Base-by-base conservation (phyloP, 768 basidiomycete species). In the Gyrodon lividus region DNA sequence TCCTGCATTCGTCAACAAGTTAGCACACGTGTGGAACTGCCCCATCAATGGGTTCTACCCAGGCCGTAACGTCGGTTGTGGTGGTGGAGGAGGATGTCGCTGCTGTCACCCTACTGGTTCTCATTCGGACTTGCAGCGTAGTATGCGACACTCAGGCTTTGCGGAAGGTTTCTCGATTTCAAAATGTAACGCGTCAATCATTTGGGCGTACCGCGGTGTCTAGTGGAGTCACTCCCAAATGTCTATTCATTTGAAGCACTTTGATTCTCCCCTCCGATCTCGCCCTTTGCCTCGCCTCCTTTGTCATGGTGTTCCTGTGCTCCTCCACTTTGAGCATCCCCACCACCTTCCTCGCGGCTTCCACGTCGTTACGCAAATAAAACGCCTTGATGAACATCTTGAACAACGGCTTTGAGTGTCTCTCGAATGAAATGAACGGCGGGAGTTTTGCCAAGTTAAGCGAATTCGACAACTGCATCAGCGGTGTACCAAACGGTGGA, bases 321-420 rank as follows among this genome's bases (percentile, higher is more conserved):
- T 60, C 58, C 33, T 75, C 77, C 33, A 70, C 73, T 54, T 77
- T 81, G 59, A 87, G 58, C 51, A 87, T 82, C 19, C 74, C 78
- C 20, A 84, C 58, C 19, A 87, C 75, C 39, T 55, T 73, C 61
- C 74, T 70, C 22, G 82, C 85, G 35, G 81, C 82, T 10, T 63
- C 64, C 6, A 62, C 54, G 62, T 92, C 88, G 19, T 76, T 76
- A 24, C 81, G 69, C 37, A 72, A 45, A 62, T 80, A 77, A 55
- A 90, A 77, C 13, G 81, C 82, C 59, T 77, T 82, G 60, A 87
- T 79, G 67, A 91, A 83, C 80, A 83, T 83, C 72, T 77, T 84
- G 66, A 84, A 85, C 66, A 91, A 60, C 37, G 89, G 89, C 51
- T 74, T 71, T n/a, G 82, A 74, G 62, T 89, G 86, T 50, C 70